Conservation (phyloP, 768 basidiomycete species). For the Sporobolomyces pararoseus region DNA sequence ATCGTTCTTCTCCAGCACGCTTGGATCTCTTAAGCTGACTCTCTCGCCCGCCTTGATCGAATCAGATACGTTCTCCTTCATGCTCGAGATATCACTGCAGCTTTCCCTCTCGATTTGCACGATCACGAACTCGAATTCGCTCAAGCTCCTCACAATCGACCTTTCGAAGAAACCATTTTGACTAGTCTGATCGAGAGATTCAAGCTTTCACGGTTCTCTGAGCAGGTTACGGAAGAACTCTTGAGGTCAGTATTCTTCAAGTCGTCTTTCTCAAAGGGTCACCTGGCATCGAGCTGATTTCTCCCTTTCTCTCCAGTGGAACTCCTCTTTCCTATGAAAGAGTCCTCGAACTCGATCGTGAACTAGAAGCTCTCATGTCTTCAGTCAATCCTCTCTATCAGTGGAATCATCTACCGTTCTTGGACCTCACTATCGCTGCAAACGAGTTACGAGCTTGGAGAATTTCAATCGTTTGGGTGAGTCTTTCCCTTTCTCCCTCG, state of each 20-base stretch:
- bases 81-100: slow-evolving; percentile 4
- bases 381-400: slow-evolving; percentile 1
- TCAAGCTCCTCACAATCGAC: background rate
- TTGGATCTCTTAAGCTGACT: background rate
- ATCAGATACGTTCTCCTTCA: slow-evolving; percentile 4
- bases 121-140: slow-evolving; percentile 7
- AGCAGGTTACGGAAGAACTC: slow-evolving; percentile 1
- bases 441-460: slow-evolving; percentile 11
- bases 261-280: no score
- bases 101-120: slow-evolving; percentile 11
- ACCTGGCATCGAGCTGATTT: background rate
- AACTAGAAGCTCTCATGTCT: background rate
- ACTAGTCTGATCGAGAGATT: slow-evolving; percentile 15
- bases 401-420: background rate
- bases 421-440: background rate
- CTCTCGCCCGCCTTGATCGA: no score
- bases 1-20: background rate
- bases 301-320: background rate
- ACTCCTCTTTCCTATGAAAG: background rate
- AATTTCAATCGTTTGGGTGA: slow-evolving; percentile 17
- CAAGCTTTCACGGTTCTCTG: background rate
- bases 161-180: slow-evolving; percentile 8
- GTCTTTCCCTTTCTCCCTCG: background rate
- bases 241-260: background rate
- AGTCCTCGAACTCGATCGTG: background rate